Evolutionary conservation across 768 basidiomycete species (phyloP), one percentile per base, ranked within the genome.

Genomic region (Naganishia onofrii): DNA sequence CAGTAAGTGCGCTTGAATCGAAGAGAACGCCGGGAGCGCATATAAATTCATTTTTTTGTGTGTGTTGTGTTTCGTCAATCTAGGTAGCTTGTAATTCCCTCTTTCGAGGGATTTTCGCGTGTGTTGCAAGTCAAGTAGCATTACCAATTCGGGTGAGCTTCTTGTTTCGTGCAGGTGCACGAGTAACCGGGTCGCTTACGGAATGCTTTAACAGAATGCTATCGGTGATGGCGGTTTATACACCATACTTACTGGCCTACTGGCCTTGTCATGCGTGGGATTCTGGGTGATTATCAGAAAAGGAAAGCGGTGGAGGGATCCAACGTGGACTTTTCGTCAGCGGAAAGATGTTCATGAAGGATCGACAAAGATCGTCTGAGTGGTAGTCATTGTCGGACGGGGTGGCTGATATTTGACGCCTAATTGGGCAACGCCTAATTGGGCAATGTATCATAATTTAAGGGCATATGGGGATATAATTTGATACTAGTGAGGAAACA

Each of bases 161-260:
- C 52, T 38, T 12, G n/a, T 15, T 36, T 66, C 21, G 28, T 36
- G 51, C 15, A 46, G 5, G 13, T 31, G 53, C 65, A n/a, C n/a
- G n/a, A 19, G 55, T 21, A n/a, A n/a, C 53, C 72, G 0, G 34
- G 34, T 46, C n/a, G 21, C 23, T 32, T n/a, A 13, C 70, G 6
- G 38, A 26, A 66, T 28, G 3, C 7, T 3, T 17, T 17, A 19
- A 23, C 73, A 90, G 85, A 84, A 88, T 68, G 82, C 85, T 0
- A 83, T 91, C 34, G 92, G 91, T 0, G 91, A 93, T 75, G 91
- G 91, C 76, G 84, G 90, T 78, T 82, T 89, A 69, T 93, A 91
- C 77, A 88, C 89, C 0, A 83, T 90, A 2, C 89, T 86, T 81
- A 82, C 84, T 0, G 84, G 84, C 0, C 44, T 92, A 0, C 74